phyloP scores from a whole-genome alignment of 768 basidiomycete species.

The Cystofilobasidium capitatum region DNA sequence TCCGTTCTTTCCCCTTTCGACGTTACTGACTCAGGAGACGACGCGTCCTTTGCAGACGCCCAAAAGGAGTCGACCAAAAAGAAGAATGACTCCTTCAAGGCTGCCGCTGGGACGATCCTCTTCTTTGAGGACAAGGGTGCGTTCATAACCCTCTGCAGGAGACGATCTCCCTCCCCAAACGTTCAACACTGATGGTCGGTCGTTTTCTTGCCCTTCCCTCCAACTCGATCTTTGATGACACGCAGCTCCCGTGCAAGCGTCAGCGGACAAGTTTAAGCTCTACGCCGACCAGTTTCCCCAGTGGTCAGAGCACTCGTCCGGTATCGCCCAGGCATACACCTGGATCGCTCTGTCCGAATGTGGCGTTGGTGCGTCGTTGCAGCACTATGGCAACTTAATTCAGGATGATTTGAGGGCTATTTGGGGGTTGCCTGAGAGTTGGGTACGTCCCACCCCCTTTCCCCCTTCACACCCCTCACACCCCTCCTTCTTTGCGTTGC shows the following conservation, averaged over 20 bases:
- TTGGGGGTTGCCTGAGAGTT: constrained; percentile 28
- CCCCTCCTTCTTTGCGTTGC: background rate
- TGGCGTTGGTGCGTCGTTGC: constrained; percentile 37
- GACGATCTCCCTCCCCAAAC: no score
- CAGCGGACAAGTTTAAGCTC: constrained; percentile 29
- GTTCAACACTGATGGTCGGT: no score
- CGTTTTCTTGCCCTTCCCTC: background rate
- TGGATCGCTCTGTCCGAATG: constrained; percentile 40
- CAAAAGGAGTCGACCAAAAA: constrained; percentile 23
- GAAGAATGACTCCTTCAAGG: constrained; percentile 33
- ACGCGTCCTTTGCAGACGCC: constrained; percentile 3
- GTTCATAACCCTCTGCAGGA: no score
- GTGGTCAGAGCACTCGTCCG: constrained; percentile 36
- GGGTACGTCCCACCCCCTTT: constrained; percentile 15
- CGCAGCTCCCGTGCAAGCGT: background rate
- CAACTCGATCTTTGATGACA: background rate
- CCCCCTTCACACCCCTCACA: background rate
- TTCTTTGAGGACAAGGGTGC: constrained; percentile 38
- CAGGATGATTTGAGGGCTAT: constrained; percentile 25
- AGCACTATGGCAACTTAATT: constrained; percentile 34
- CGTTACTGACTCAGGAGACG: background rate
- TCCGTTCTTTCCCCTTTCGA: background rate
- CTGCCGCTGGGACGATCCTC: constrained; percentile 40
- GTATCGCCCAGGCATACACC: constrained; percentile 37
- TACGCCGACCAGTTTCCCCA: constrained; percentile 29